Conservation (phyloP, 352 stramenopile species). For the Pythium apleroticum region DNA sequence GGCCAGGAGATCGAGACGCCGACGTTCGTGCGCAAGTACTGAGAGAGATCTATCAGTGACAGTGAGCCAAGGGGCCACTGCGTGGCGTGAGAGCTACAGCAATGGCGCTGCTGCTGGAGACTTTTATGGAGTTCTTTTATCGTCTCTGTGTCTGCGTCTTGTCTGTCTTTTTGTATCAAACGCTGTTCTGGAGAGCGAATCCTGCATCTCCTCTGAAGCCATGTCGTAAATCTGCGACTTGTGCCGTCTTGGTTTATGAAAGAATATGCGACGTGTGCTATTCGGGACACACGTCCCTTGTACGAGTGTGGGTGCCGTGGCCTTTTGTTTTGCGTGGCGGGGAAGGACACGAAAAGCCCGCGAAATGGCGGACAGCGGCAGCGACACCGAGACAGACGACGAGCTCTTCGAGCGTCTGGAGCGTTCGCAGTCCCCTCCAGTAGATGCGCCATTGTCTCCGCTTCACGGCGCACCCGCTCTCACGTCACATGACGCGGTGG, state of each 20-base stretch:
- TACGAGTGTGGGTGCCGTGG: neutral
- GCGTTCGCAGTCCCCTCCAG: neutral
- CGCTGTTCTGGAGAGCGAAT: too few species aligned
- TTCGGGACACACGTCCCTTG: slow-evolving; percentile 7
- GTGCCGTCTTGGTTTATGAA: too few species aligned
- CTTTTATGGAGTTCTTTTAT: too few species aligned
- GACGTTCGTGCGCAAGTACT: slow-evolving; percentile 30
- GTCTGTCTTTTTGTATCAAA: too few species aligned
- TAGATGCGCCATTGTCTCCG: neutral
- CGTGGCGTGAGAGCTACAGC: too few species aligned
- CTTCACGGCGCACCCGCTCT: neutral
- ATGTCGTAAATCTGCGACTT: too few species aligned
- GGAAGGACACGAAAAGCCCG: neutral
- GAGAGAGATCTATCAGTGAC: too few species aligned
- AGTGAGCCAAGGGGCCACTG: too few species aligned
- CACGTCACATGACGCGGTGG: neutral
- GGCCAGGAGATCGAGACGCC: slow-evolving; percentile 33
- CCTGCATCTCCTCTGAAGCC: too few species aligned
- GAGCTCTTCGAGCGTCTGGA: slow-evolving; percentile 11
- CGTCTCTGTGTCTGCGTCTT: too few species aligned
- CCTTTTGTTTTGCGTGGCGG: neutral
- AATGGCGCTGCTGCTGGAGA: too few species aligned
- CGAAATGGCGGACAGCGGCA: slow-evolving; percentile 8
- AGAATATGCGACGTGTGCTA: slow-evolving; percentile 25
- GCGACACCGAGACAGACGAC: slow-evolving; percentile 25